These are phyloP conservation scores for Rauvolfia tetraphylla DNA, from an alignment of 257 asterid genomes.

Conservation along the genomic window DNA sequence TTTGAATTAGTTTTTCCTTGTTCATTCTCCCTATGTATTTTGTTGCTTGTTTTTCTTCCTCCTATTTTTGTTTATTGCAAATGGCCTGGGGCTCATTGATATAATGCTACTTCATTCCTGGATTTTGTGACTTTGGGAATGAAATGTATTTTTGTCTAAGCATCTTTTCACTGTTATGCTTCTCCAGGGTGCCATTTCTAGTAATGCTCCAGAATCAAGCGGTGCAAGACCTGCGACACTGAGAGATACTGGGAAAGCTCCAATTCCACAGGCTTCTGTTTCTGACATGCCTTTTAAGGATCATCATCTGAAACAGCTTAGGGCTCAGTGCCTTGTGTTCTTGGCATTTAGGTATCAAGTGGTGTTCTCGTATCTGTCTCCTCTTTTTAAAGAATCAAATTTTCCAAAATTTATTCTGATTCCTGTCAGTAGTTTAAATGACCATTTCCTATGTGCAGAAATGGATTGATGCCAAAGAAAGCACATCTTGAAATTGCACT, in stretches of 20 bases:
- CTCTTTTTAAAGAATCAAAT: slow-evolving; percentile 2
- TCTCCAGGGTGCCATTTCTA: slow-evolving; percentile 52
- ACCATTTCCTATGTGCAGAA: slow-evolving; percentile 46
- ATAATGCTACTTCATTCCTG: neutral
- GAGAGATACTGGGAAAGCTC: slow-evolving; percentile 84
- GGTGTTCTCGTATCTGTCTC: neutral
- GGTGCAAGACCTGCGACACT: slow-evolving; percentile 44
- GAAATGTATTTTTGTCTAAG: slow-evolving; percentile 5
- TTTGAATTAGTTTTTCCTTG: neutral
- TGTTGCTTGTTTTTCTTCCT: neutral
- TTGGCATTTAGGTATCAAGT: slow-evolving; percentile 77
- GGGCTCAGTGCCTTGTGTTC: slow-evolving; percentile 99
- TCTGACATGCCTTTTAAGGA: slow-evolving; percentile 79
- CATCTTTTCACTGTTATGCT: slow-evolving; percentile 7
- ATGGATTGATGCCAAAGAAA: slow-evolving; percentile 86
- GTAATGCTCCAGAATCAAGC: slow-evolving; percentile 54
- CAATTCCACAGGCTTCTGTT: slow-evolving; percentile 52
- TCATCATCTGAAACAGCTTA: slow-evolving; percentile 92
- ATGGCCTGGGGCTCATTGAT: neutral
- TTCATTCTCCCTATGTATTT: neutral
- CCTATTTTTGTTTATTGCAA: neutral
- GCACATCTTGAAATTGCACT: slow-evolving; percentile 98
- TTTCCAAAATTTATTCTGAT: slow-evolving; percentile 8
- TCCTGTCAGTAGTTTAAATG: slow-evolving; percentile 1
- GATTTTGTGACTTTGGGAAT: neutral